Evolutionary conservation across 352 stramenopile species (phyloP), one percentile per base, ranked within the genome.

Genomic region (Globisporangium orthogonon): DNA sequence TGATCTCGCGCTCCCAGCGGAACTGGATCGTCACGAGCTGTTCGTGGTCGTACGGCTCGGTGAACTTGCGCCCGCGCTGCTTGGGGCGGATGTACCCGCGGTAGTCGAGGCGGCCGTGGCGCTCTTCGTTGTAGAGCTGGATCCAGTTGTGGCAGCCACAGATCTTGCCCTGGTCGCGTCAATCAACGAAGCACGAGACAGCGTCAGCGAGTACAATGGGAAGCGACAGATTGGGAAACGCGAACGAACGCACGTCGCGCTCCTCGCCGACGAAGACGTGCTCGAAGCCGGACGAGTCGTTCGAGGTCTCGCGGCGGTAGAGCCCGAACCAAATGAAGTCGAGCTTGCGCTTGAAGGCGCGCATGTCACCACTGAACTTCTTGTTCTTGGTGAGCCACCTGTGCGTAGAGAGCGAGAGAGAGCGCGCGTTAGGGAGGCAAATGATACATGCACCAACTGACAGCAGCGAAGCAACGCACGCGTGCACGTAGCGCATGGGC

Each of bases 71-170:
- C 0, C 84, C 80, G 40, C 84, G 82, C 66, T 86, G 76, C 61
- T 87, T 87, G 15, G 83, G 94, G 29, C 94, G 90, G 58, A 98
- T 97, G 67, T 97, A 97, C 9, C 94, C 95, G 39, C 80, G 76
- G 71, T 98, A 98, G 76, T 98, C 83, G 39, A 98, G 70, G 37
- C 80, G 81, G 6, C 92, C 91, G 14, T 81, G 79, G 66, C 94
- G 89, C 72, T 98, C 95, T 65, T 98, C 91, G 35, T 96, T 84
- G 71, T 98, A 98, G 41, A 98, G 93, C 61, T 97, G 89, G 55
- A 98, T 89, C 95, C 95, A 98, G 73, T 98, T 98, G 76, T 98
- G 95, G 69, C 97, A 97, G 13, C 94, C 94, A 15, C 69, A 86
- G 46, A 98, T 82, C 63, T 97, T 84, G 52, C 71, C 86, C 87